These are phyloP conservation scores for Puya raimondii DNA, from an alignment of 176 grass and related monocot genomes.

Conservation along the genomic window DNA sequence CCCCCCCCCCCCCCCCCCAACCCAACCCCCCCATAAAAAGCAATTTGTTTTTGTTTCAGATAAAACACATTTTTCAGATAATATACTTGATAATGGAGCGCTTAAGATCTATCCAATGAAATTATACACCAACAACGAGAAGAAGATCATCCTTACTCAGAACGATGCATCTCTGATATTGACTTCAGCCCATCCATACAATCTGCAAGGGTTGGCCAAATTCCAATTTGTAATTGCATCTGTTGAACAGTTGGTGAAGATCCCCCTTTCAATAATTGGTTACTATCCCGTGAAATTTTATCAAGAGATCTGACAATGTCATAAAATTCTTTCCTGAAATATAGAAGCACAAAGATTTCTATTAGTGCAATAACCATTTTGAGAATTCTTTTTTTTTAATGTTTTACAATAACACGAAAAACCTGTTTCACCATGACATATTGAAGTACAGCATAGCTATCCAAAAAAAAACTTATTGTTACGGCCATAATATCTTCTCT, in stretches of 20 bases:
- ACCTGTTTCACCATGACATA: too few relatives aligned
- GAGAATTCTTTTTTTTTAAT: too few relatives aligned
- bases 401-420: too few relatives aligned
- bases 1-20: too few relatives aligned
- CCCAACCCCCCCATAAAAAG: too few relatives aligned
- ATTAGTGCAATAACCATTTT: neutral
- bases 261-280: constrained; percentile 57
- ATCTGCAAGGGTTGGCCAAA: constrained; percentile 51
- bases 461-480: too few relatives aligned
- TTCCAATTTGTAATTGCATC: constrained; percentile 59
- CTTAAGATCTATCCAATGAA: neutral
- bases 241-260: constrained; percentile 37
- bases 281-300: constrained; percentile 48
- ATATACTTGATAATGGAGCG: neutral
- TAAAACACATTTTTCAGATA: neutral
- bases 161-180: constrained; percentile 53
- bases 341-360: constrained; percentile 11
- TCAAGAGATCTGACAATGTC: constrained; percentile 40
- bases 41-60: too few relatives aligned
- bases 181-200: constrained; percentile 58
- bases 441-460: too few relatives aligned
- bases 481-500: too few relatives aligned
- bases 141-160: constrained; percentile 43
- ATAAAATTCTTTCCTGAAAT: constrained; percentile 58
- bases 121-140: neutral